phyloP scores from a whole-genome alignment of 1,284 basidiomycete genomes.

The Psilocybe mexicana region DNA sequence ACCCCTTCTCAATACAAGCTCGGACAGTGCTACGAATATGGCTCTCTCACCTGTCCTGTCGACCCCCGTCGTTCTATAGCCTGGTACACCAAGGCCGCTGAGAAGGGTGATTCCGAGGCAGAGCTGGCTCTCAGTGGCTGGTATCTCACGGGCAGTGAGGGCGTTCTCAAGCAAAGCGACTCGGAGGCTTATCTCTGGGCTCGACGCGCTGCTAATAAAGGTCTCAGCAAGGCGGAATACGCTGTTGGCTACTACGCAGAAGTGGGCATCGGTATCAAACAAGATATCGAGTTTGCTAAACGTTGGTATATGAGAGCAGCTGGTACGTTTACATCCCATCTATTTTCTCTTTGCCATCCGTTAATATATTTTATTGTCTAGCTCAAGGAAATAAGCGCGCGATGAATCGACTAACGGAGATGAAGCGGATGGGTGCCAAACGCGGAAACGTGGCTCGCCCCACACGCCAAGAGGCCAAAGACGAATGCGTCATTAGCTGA shows the following conservation, averaged over 20 bases:
- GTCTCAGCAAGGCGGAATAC: slow-evolving; percentile 92
- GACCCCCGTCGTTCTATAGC: slow-evolving; percentile 93
- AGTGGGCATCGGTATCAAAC: slow-evolving; percentile 96
- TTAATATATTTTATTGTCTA: slow-evolving; percentile 32
- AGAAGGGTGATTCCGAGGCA: slow-evolving; percentile 92
- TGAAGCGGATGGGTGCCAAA: slow-evolving; percentile 76
- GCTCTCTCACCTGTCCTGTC: slow-evolving; percentile 84
- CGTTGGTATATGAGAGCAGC: slow-evolving; percentile 99
- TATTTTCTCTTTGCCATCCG: neutral
- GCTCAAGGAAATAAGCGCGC: slow-evolving; percentile 94
- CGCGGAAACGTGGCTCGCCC: slow-evolving; percentile 76
- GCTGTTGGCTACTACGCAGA: slow-evolving; percentile 98
- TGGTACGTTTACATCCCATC: slow-evolving; percentile 53
- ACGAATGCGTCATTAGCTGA: slow-evolving; percentile 80
- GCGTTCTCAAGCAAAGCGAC: slow-evolving; percentile 96
- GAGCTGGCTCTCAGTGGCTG: slow-evolving; percentile 96
- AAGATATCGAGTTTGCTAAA: slow-evolving; percentile 94
- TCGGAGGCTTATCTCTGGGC: slow-evolving; percentile 98
- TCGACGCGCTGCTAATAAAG: slow-evolving; percentile 90
- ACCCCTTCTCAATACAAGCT: slow-evolving; percentile 94
- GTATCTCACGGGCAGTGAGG: slow-evolving; percentile 96
- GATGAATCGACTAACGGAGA: slow-evolving; percentile 93
- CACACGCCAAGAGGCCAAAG: slow-evolving; percentile 88
- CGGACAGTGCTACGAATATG: slow-evolving; percentile 95
- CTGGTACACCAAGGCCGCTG: slow-evolving; percentile 98